Evolutionary conservation across 441 rosid species (phyloP).

Genomic region (Isatis lusitanica): DNA sequence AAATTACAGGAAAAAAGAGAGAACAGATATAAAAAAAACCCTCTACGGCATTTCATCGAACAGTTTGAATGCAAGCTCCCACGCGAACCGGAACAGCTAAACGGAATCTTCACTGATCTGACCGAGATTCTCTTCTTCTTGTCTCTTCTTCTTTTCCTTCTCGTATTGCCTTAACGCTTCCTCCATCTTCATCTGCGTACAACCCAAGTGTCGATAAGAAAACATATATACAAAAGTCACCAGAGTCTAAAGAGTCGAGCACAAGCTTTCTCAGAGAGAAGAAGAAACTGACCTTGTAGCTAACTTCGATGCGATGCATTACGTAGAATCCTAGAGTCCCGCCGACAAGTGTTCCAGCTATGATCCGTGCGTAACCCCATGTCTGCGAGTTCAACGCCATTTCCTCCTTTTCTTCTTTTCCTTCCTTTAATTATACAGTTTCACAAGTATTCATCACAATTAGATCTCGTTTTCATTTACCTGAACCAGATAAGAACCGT

Average conservation of each 20-base stretch:
- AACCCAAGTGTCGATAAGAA: not conserved
- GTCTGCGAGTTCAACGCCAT: slow-evolving; percentile 51
- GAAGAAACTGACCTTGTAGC: slow-evolving; percentile 57
- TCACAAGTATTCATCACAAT: not conserved
- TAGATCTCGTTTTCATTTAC: slow-evolving; percentile 1
- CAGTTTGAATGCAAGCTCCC: slow-evolving; percentile 25
- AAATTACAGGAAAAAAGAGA: not conserved
- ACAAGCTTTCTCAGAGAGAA: slow-evolving; percentile 7
- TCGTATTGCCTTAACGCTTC: slow-evolving; percentile 76
- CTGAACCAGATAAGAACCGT: not conserved
- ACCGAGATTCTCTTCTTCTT: slow-evolving; percentile 38
- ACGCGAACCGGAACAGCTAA: slow-evolving; percentile 18
- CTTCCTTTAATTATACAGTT: not conserved
- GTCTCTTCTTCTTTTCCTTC: slow-evolving; percentile 51
- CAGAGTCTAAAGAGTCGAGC: slow-evolving; percentile 11
- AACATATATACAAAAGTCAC: not conserved
- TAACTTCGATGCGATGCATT: slow-evolving; percentile 79
- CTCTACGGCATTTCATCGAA: slow-evolving; percentile 33
- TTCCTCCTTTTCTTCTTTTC: slow-evolving; percentile 10
- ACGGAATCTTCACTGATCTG: slow-evolving; percentile 57
- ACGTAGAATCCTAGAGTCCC: slow-evolving; percentile 91
- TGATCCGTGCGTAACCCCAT: slow-evolving; percentile 84
- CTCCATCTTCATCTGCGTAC: slow-evolving; percentile 75
- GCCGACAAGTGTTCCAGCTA: slow-evolving; percentile 76
- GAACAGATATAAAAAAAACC: slow-evolving; percentile 1